These are phyloP conservation scores for Coniochaeta ligniaria DNA, from an alignment of 2,329 filamentous ascomycete species.

Conservation along the genomic window DNA sequence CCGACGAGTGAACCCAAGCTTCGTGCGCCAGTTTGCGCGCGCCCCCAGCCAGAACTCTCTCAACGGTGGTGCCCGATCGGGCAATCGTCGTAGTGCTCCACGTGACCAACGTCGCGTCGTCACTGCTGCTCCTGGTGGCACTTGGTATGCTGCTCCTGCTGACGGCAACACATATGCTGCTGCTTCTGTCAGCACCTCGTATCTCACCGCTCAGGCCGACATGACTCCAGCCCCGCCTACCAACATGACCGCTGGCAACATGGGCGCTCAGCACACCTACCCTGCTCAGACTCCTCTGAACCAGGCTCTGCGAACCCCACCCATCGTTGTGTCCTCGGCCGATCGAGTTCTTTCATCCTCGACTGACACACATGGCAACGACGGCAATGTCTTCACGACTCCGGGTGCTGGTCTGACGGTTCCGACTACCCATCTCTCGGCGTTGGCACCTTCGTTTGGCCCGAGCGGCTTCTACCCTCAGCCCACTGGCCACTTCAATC, in stretches of 20 bases:
- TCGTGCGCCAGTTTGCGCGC: not conserved
- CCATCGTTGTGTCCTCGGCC: not conserved
- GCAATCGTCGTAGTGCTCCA: not conserved
- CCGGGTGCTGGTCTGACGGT: not conserved
- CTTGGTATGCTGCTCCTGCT: no score
- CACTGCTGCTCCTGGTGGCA: not conserved
- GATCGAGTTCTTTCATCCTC: not conserved
- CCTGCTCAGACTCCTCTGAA: no score
- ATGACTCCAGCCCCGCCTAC: not conserved
- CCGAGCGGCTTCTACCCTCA: not conserved
- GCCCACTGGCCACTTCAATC: not conserved
- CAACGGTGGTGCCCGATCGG: not conserved
- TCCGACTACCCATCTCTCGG: not conserved
- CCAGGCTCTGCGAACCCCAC: not conserved
- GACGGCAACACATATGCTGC: no score
- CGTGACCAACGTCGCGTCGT: not conserved
- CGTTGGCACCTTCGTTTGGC: not conserved
- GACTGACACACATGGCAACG: not conserved
- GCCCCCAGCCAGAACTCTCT: no score
- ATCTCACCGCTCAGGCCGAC: not conserved
- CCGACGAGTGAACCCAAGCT: not conserved
- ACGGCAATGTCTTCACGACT: not conserved
- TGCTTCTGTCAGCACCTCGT: not conserved
- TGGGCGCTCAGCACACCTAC: not conserved
- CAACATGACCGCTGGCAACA: no score